These are phyloP conservation scores for Talaromyces sp. DNA, from an alignment of 2,329 filamentous ascomycete genomes.

Conservation along the genomic window DNA sequence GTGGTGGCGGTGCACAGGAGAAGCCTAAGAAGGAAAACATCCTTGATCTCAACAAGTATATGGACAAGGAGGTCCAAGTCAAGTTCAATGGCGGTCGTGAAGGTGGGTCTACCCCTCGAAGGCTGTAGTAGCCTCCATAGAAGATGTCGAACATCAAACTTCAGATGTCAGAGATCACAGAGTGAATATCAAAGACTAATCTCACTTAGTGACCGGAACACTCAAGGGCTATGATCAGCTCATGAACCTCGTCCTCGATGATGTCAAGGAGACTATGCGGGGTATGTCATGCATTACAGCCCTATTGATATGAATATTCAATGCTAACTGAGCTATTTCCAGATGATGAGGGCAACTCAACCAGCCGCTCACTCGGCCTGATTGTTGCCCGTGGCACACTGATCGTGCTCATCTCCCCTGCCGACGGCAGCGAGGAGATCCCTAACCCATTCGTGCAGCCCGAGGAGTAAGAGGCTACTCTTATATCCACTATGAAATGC, in stretches of 20 bases:
- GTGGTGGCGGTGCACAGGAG: slow-evolving; percentile 61
- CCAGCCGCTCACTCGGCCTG: slow-evolving; percentile 75
- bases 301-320: background rate
- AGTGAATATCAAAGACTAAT: slow-evolving; percentile 9
- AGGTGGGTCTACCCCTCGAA: slow-evolving; percentile 15
- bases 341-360: slow-evolving; percentile 94
- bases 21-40: slow-evolving; percentile 98
- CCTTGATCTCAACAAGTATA: slow-evolving; percentile 90
- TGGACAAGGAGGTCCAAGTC: slow-evolving; percentile 93
- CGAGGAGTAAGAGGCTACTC: slow-evolving; percentile 57
- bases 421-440: slow-evolving; percentile 95
- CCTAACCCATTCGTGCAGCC: slow-evolving; percentile 85
- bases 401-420: slow-evolving; percentile 86
- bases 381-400: slow-evolving; percentile 91
- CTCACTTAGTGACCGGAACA: slow-evolving; percentile 71
- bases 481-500: background rate
- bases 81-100: slow-evolving; percentile 85
- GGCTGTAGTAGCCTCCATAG: background rate
- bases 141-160: no score
- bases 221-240: slow-evolving; percentile 96
- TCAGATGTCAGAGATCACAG: no score
- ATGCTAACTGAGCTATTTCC: slow-evolving; percentile 22
- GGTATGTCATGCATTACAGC: slow-evolving; percentile 57
- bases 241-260: slow-evolving; percentile 96
- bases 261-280: slow-evolving; percentile 86